A percentile compares a stretch with the other conserved stretches of the same genome.
These are phyloP conservation scores for Fusarium verrucosum DNA, from an alignment of 2,329 filamentous ascomycete species.

Conservation along the genomic window DNA sequence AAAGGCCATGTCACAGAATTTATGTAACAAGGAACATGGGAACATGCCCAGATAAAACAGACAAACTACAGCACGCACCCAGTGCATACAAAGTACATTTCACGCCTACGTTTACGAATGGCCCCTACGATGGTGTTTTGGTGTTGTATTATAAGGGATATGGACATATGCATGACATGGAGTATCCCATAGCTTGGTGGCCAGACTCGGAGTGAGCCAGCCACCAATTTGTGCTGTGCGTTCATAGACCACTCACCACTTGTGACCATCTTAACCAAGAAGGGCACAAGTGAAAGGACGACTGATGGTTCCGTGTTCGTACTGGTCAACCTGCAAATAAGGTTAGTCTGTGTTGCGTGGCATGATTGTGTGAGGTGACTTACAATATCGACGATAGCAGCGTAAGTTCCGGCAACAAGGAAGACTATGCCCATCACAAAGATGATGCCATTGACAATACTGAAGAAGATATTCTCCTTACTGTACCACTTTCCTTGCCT, in stretches of 20 bases:
- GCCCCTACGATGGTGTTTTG: constrained; percentile 37
- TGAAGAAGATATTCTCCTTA: constrained; percentile 22
- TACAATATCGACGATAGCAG: constrained; percentile 28
- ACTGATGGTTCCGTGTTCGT: constrained; percentile 27
- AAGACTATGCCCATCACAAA: constrained; percentile 32
- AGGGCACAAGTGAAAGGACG: constrained; percentile 23
- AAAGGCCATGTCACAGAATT: no score
- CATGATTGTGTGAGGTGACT: background rate
- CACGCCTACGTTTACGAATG: constrained; percentile 39
- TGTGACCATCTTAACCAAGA: constrained; percentile 9
- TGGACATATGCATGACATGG: constrained; percentile 31
- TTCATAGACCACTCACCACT: background rate
- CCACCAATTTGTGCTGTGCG: background rate
- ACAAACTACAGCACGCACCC: background rate
- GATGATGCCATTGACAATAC: constrained; percentile 29
- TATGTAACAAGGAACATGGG: no score
- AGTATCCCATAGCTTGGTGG: constrained; percentile 16
- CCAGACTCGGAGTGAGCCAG: background rate
- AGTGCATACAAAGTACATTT: constrained; percentile 1
- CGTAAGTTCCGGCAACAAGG: constrained; percentile 31
- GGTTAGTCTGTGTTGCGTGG: background rate
- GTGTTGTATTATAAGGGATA: constrained; percentile 36
- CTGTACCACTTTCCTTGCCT: constrained; percentile 39
- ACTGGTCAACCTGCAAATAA: constrained; percentile 22
- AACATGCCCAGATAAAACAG: background rate